phyloP scores from a whole-genome alignment of 441 rosid genomes.

The Euphorbia schlechtendalii region DNA sequence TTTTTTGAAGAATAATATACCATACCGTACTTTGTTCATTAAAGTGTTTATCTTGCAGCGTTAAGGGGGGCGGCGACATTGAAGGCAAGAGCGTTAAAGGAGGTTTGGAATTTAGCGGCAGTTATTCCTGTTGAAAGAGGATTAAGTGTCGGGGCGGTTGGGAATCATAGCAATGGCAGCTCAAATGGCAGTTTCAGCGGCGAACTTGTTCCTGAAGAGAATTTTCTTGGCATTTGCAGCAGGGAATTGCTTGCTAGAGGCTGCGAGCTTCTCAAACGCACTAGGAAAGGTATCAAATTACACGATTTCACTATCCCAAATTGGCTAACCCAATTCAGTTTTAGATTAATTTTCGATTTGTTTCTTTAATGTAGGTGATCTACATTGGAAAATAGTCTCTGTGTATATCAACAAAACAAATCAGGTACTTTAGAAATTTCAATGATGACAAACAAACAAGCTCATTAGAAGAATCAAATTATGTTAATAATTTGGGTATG shows the following conservation, averaged over 20 bases:
- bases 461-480: constrained; percentile 19
- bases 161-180: constrained; percentile 44
- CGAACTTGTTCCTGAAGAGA: constrained; percentile 60
- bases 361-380: constrained; percentile 29
- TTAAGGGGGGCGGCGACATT: constrained; percentile 89
- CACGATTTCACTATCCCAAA: too few relatives aligned
- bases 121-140: constrained; percentile 90
- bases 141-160: constrained; percentile 27
- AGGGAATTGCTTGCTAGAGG: constrained; percentile 88
- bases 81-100: constrained; percentile 85
- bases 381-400: constrained; percentile 90
- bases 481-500: constrained; percentile 48
- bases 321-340: too few relatives aligned
- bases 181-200: constrained; percentile 55
- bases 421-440: constrained; percentile 65
- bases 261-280: constrained; percentile 82
- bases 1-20: too few relatives aligned
- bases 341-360: too few relatives aligned
- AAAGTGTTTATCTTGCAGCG: constrained; percentile 31
- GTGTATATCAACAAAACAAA: constrained; percentile 70
- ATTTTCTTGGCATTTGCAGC: constrained; percentile 68
- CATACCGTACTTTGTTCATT: too few relatives aligned
- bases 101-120: constrained; percentile 88
- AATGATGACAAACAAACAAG: neutral
- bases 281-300: constrained; percentile 92